phyloP scores from a whole-genome alignment of 2,329 filamentous ascomycete genomes.

The Davidsoniella australis region DNA sequence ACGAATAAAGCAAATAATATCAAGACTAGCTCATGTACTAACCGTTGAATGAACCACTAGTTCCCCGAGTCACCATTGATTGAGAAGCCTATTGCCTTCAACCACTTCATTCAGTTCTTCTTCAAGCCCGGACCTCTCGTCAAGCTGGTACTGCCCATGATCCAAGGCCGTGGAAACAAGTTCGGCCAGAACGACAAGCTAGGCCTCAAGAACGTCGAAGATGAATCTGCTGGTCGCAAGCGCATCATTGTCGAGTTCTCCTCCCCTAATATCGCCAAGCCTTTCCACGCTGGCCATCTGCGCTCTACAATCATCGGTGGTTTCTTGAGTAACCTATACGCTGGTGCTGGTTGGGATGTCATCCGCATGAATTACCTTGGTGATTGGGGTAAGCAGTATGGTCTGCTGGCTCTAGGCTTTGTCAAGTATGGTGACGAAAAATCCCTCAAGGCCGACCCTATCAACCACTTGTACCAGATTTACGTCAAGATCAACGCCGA shows the following conservation, averaged over 20 bases:
- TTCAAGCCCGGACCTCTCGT: slow-evolving; percentile 54
- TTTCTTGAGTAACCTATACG: slow-evolving; percentile 57
- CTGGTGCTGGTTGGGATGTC: slow-evolving; percentile 56
- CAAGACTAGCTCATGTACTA: background rate
- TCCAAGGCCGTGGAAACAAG: slow-evolving; percentile 40
- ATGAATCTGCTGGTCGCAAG: slow-evolving; percentile 45
- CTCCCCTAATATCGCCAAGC: slow-evolving; percentile 74
- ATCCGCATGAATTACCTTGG: slow-evolving; percentile 61
- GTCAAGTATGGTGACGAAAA: slow-evolving; percentile 60
- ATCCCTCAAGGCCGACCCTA: slow-evolving; percentile 52
- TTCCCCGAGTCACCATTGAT: slow-evolving; percentile 62
- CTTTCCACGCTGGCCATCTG: slow-evolving; percentile 63
- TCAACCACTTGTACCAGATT: slow-evolving; percentile 67
- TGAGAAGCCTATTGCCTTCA: slow-evolving; percentile 48
- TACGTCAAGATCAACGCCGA: slow-evolving; percentile 64
- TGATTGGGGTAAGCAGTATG: slow-evolving; percentile 68
- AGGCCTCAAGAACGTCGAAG: slow-evolving; percentile 42
- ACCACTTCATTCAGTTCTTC: slow-evolving; percentile 63
- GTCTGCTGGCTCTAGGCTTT: slow-evolving; percentile 56
- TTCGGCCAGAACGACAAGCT: slow-evolving; percentile 47
- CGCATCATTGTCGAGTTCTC: slow-evolving; percentile 65
- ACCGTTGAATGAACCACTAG: slow-evolving; percentile 21
- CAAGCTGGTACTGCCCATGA: slow-evolving; percentile 49
- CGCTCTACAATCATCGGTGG: slow-evolving; percentile 66
- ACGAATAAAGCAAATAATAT: background rate